Evolutionary conservation across 371 early-diverging fungal species (phyloP), one percentile per base, ranked within the genome.

Genomic region (Haplosporangium sp.): DNA sequence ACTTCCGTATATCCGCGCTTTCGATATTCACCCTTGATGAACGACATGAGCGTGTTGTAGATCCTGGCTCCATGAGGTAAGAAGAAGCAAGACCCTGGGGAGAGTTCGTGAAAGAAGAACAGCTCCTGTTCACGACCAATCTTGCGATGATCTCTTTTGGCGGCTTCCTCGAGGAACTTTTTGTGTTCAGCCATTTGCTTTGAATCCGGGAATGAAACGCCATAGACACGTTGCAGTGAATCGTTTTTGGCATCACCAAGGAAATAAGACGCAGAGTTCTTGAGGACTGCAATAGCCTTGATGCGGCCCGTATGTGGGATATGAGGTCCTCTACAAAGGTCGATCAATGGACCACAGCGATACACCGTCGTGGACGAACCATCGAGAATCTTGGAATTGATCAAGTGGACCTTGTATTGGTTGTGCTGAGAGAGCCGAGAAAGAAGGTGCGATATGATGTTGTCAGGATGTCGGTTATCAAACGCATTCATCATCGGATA

Each of bases 261-360:
- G 83, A 99, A 99, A 89, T 99, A 99, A 18, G 99, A 95, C 38
- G 98, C 87, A 58, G 99, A 97, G 91, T 97, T 97, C 93, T 97
- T 98, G 79, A 92, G 91, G 55, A 99, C 90, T 23, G 95, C 90
- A 62, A 99, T 91, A 16, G 98, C 90, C 87, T 98, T 99, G 77
- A 99, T 94, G 65, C 91, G 87, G 46, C 96, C 95, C 42, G 99
- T 99, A 84, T 93, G 88, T 59, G 96, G 95, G 64, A 99, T 90
- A 82, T 99, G 99, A 60, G 99, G 99, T 45, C 99, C 99, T 73
- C 90, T 85, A 88, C 99, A 99, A 86, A 99, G 88, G 91, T 99
- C 99, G 62, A 99, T 96, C 75, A 99, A 89, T 40, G 98, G 96
- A 59, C 99, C 99, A 74, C 99, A 98, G 59, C 97, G 92, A 87